Evolutionary conservation across 2,329 filamentous ascomycete genomes (phyloP).

Genomic region (Xylaria digitata): DNA sequence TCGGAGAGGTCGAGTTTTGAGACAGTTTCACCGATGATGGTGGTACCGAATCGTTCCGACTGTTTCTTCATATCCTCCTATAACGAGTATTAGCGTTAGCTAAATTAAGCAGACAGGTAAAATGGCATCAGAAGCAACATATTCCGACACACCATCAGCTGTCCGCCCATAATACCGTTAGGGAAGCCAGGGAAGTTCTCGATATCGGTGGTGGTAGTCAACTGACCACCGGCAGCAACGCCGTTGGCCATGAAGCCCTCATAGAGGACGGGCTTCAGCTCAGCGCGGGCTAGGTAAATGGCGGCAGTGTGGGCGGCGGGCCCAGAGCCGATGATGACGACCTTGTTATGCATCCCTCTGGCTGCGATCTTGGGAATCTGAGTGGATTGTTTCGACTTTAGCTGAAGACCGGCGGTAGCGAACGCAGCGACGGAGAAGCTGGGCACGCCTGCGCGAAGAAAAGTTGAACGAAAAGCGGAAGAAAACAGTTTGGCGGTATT

Average conservation of each 20-base stretch:
- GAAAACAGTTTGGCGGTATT: conserved; percentile 89
- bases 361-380: conserved; percentile 55
- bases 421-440: conserved; percentile 79
- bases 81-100: not conserved
- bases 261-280: conserved; percentile 94
- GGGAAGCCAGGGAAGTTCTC: conserved; percentile 99
- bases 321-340: conserved; percentile 94
- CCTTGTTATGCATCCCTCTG: conserved; percentile 88
- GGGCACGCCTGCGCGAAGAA: conserved; percentile 76
- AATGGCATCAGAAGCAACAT: not conserved
- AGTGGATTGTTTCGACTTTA: conserved; percentile 51
- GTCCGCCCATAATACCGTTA: conserved; percentile 84
- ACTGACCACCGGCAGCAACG: conserved; percentile 93
- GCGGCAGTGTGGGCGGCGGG: conserved; percentile 97
- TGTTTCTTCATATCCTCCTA: conserved; percentile 91
- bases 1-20: conserved; percentile 84
- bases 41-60: conserved; percentile 90
- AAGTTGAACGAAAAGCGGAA: conserved; percentile 78
- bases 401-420: conserved; percentile 71
- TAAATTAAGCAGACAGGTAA: not conserved
- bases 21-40: conserved; percentile 93
- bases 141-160: conserved; percentile 76
- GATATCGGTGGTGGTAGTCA: conserved; percentile 97
- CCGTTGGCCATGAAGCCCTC: conserved; percentile 98
- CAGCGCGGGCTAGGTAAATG: conserved; percentile 93